phyloP scores from a whole-genome alignment of 164 flowering plant genomes.

The Akebia trifoliata region DNA sequence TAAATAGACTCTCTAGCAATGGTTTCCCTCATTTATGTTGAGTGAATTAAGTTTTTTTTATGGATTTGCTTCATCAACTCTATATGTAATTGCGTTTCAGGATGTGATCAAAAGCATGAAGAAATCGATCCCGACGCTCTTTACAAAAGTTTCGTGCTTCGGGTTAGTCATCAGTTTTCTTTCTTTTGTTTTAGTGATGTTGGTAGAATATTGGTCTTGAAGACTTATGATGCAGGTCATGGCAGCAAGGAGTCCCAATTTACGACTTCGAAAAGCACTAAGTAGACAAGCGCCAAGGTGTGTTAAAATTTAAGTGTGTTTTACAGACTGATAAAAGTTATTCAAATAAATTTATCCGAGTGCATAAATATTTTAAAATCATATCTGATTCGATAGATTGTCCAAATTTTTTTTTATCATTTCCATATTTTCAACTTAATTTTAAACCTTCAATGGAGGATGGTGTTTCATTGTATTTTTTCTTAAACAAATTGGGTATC shows the following conservation, averaged over 20 bases:
- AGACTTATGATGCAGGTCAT: slow-evolving; percentile 50
- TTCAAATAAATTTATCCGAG: too few species aligned
- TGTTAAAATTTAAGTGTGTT: too few species aligned
- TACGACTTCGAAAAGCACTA: slow-evolving; percentile 44
- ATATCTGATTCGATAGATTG: too few species aligned
- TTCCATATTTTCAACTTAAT: too few species aligned
- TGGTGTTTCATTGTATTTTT: background rate
- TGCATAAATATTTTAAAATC: too few species aligned
- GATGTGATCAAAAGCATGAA: slow-evolving; percentile 88
- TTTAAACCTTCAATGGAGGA: background rate
- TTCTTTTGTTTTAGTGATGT: background rate
- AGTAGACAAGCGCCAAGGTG: slow-evolving; percentile 43
- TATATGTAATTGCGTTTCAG: slow-evolving; percentile 27
- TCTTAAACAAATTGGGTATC: background rate
- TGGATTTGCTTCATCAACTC: background rate
- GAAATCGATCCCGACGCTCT: slow-evolving; percentile 69
- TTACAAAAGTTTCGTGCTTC: slow-evolving; percentile 66
- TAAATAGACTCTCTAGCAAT: too few species aligned
- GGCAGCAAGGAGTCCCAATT: slow-evolving; percentile 96
- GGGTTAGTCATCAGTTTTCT: slow-evolving; percentile 40
- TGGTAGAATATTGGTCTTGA: too few species aligned
- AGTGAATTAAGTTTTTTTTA: background rate
- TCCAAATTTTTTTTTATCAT: too few species aligned
- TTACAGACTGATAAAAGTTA: too few species aligned
- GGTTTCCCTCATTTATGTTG: too few species aligned